These are phyloP conservation scores for Conticribra weissflogii DNA, from an alignment of 108 stramenopile species.

Conservation along the genomic window DNA sequence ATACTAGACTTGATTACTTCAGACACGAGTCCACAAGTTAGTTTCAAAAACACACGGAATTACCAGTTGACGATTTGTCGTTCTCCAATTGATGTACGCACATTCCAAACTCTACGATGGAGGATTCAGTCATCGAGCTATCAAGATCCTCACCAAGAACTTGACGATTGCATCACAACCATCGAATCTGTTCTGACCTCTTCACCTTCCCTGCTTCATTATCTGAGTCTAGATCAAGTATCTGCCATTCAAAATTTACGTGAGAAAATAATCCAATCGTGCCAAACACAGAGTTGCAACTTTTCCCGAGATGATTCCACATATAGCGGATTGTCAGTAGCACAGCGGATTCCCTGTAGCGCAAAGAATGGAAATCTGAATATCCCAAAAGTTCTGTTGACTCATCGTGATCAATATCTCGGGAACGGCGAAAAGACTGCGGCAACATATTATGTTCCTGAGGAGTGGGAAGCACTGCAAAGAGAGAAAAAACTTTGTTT, in stretches of 20 bases:
- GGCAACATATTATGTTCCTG: conserved; percentile 19
- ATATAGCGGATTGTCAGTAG: neutral
- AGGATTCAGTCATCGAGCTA: too few species aligned
- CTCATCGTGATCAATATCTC: too few species aligned
- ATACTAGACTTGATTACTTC: too few species aligned
- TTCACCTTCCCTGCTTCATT: conserved; percentile 12
- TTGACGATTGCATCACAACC: conserved; percentile 18
- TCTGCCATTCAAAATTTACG: conserved; percentile 5
- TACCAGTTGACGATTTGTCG: too few species aligned
- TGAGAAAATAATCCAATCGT: conserved; percentile 12
- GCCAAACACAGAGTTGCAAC: conserved; percentile 8
- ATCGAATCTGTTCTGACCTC: conserved; percentile 26
- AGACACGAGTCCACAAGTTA: too few species aligned
- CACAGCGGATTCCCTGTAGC: neutral
- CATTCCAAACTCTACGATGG: too few species aligned
- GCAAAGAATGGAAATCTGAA: conserved; percentile 22
- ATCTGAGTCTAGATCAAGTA: too few species aligned
- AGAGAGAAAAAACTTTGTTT: conserved; percentile 19
- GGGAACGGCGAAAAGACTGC: too few species aligned
- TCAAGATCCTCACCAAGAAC: too few species aligned
- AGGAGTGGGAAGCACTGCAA: conserved; percentile 34
- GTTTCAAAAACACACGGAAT: too few species aligned
- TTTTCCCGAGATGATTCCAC: too few species aligned
- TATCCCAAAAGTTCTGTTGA: conserved; percentile 5
- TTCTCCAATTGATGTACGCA: too few species aligned